Evolutionary conservation across 495 filamentous ascomycete genomes (phyloP), one percentile per base, ranked within the genome.

Genomic region (Penicillium diatomitis): DNA sequence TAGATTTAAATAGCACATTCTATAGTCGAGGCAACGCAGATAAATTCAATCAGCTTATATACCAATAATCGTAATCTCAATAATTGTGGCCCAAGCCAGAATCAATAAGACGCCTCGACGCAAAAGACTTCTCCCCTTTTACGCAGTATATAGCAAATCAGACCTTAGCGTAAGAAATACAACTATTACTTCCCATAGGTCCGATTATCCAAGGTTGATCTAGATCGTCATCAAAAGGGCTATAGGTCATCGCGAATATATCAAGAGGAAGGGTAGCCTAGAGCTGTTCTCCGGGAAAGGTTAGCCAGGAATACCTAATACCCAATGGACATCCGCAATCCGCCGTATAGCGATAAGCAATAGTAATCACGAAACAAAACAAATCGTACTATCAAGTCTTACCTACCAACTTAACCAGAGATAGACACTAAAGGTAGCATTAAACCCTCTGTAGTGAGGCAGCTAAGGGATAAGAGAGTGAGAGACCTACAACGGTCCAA

Each of bases 291-390:
- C 28, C 41, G 41, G 9, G 11, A 55, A 44, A 32, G 47, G 44
- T 55, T 55, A 55, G 48, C 44, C 48, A 45, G 47, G 47, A 32
- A 54, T 48, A 34, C 27, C 48, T 55, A 30, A 55, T 55, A 37
- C 48, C 53, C 48, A 55, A 48, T 55, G 29, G 51, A 49, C 30
- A 50, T 32, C n/a, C 47, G 37, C 43, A 50, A 54, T 32, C 39
- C 44, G 47, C 52, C 47, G 47, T 48, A 54, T 54, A 40, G 44
- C 43, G 33, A 54, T 50, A 47, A 50, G 47, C 47, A 32, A 50
- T 50, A 12, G 36, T 44, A 32, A 44, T 40, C 47, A 44, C 47
- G 44, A 50, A 54, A 54, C 43, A 54, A 54, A 47, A n/a, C n/a
- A n/a, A n/a, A n/a, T 54, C 47, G 46, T 49, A 49, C 44, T 47